phyloP scores from a whole-genome alignment of 108 stramenopile genomes.

The Skeletonema tropicum region DNA sequence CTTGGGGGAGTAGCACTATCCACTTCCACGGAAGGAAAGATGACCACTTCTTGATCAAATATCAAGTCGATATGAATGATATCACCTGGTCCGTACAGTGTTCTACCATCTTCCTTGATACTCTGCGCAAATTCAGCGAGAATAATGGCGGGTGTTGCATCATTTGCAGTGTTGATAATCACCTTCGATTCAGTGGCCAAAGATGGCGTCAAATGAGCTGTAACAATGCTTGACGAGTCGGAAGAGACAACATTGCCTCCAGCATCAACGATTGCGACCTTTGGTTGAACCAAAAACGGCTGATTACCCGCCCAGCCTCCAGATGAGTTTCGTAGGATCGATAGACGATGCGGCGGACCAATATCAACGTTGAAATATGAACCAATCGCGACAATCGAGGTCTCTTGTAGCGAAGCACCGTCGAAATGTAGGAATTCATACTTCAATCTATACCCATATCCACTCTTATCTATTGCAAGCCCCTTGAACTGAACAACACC shows the following conservation, averaged over 20 bases:
- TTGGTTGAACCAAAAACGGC: conserved; percentile 53
- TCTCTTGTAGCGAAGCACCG: conserved; percentile 3
- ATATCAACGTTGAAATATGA: conserved; percentile 41
- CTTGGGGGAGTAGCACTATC: conserved; percentile 15
- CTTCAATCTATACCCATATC: conserved; percentile 38
- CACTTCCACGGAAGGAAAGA: neutral
- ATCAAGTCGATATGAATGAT: conserved; percentile 29
- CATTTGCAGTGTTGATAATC: conserved; percentile 36
- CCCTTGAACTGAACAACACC: conserved; percentile 41
- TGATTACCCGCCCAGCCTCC: conserved; percentile 58
- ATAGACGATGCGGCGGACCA: conserved; percentile 37
- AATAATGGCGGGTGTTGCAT: conserved; percentile 16
- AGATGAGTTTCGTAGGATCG: conserved; percentile 27
- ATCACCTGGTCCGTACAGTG: conserved; percentile 39
- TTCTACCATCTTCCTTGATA: conserved; percentile 27
- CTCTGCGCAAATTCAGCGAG: conserved; percentile 12
- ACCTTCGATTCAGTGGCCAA: conserved; percentile 25
- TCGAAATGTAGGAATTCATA: conserved; percentile 32
- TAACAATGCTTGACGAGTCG: conserved; percentile 21
- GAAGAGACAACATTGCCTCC: conserved; percentile 50
- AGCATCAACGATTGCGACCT: conserved; percentile 46
- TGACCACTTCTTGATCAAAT: conserved; percentile 42
- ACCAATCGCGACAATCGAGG: conserved; percentile 27
- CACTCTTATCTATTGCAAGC: conserved; percentile 48
- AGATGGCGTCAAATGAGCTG: conserved; percentile 38